A percentile compares a stretch with the other conserved stretches of the same genome.
phyloP scores from a whole-genome alignment of 148 eudicot genomes.

The Fallopia convolvulus region DNA sequence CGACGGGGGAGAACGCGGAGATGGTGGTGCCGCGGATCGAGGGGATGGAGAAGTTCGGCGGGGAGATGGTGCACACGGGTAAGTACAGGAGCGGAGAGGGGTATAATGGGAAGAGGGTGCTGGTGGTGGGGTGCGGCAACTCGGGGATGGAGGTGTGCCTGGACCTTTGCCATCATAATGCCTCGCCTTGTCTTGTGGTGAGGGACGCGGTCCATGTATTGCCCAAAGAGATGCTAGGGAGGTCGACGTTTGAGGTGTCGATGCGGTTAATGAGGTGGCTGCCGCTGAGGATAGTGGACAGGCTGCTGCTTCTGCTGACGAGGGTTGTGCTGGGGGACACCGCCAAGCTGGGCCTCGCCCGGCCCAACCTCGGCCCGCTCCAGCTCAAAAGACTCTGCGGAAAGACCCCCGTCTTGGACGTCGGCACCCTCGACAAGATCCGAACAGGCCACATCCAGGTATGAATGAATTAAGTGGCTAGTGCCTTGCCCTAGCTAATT shows the following conservation, averaged over 20 bases:
- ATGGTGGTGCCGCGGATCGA: not conserved
- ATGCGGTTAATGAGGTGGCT: conserved; percentile 81
- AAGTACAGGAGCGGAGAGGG: not conserved
- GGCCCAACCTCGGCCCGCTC: conserved; percentile 63
- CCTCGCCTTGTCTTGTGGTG: conserved; percentile 2
- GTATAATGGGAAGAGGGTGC: not conserved
- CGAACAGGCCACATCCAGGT: conserved; percentile 74
- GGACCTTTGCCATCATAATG: conserved; percentile 8
- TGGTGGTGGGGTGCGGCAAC: conserved; percentile 13
- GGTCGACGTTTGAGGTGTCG: conserved; percentile 73
- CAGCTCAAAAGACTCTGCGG: conserved; percentile 58
- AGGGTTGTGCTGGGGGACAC: conserved; percentile 62
- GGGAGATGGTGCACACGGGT: not conserved
- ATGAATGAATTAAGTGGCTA: no score
- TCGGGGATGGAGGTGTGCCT: conserved; percentile 13
- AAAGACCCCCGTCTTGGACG: conserved; percentile 74
- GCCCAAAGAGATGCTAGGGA: conserved; percentile 75
- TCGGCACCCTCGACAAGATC: conserved; percentile 74
- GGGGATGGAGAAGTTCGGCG: conserved; percentile 6
- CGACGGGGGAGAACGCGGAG: conserved; percentile 14
- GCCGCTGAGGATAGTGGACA: conserved; percentile 57
- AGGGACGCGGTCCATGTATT: conserved; percentile 37
- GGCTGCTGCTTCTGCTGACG: conserved; percentile 36
- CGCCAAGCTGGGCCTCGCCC: conserved; percentile 35
- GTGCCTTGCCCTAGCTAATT: no score